Evolutionary conservation across 2,329 filamentous ascomycete species (phyloP).

Genomic region (Lecanosticta acicola): DNA sequence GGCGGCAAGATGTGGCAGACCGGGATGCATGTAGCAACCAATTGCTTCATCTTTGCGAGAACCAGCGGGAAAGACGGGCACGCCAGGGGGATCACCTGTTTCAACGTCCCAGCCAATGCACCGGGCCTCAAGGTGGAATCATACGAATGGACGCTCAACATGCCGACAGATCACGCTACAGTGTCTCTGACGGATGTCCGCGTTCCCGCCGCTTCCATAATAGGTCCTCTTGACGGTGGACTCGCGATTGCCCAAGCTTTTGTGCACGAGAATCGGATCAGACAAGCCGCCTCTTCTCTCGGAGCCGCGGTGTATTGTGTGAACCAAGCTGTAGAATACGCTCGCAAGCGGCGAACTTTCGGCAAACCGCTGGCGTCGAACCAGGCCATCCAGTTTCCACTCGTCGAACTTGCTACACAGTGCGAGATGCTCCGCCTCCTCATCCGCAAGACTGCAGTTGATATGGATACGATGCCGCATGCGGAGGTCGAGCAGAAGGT

Average conservation of each 20-base stretch:
- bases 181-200: slow-evolving; percentile 53
- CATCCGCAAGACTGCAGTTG: slow-evolving; percentile 55
- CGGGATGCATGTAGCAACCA: slow-evolving; percentile 56
- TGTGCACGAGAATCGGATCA: slow-evolving; percentile 60
- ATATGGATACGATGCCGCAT: slow-evolving; percentile 55
- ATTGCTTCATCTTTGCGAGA: slow-evolving; percentile 57
- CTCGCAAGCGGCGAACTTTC: slow-evolving; percentile 50
- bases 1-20: slow-evolving; percentile 63
- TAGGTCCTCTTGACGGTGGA: slow-evolving; percentile 50
- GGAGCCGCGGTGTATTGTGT: slow-evolving; percentile 58
- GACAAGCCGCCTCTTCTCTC: slow-evolving; percentile 57
- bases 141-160: slow-evolving; percentile 62
- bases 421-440: slow-evolving; percentile 57
- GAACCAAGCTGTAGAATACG: slow-evolving; percentile 52
- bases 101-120: slow-evolving; percentile 51
- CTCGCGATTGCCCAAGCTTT: slow-evolving; percentile 60
- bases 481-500: slow-evolving; percentile 53
- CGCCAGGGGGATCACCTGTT: slow-evolving; percentile 55
- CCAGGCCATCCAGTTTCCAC: slow-evolving; percentile 59
- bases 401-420: slow-evolving; percentile 58
- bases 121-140: slow-evolving; percentile 51
- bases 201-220: slow-evolving; percentile 48
- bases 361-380: slow-evolving; percentile 54
- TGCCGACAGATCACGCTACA: slow-evolving; percentile 57
- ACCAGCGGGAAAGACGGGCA: slow-evolving; percentile 51